Percentiles rank a stretch among this genome's conserved stretches.
These are phyloP conservation scores for Metschnikowia gruessii DNA, from an alignment of 805 yeast genomes.

Conservation along the genomic window DNA sequence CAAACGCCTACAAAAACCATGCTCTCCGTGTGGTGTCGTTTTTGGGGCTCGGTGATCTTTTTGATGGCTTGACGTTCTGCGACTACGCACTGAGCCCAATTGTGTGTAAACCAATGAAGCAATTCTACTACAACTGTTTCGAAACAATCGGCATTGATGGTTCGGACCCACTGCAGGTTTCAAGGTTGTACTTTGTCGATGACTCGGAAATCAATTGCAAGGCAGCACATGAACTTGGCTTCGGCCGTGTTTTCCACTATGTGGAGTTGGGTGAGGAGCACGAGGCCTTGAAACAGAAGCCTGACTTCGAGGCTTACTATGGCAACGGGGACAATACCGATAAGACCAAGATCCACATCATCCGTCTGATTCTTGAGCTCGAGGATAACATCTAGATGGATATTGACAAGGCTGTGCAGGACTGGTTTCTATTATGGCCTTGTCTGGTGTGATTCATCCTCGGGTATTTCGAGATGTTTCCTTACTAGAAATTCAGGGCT, in stretches of 20 bases:
- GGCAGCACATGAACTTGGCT: conserved; percentile 70
- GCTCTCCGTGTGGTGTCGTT: conserved; percentile 76
- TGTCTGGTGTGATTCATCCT: too few species aligned
- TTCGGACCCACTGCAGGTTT: conserved; percentile 30
- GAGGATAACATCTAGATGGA: conserved; percentile 17
- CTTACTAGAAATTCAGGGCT: too few species aligned
- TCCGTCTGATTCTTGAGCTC: conserved; percentile 59
- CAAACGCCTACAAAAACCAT: conserved; percentile 92
- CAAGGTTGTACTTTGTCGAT: conserved; percentile 71
- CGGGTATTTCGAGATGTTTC: too few species aligned
- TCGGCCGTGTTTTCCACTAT: conserved; percentile 68
- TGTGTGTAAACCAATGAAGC: conserved; percentile 85
- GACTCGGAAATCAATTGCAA: conserved; percentile 78
- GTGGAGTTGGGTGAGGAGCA: conserved; percentile 66
- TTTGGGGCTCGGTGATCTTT: conserved; percentile 85
- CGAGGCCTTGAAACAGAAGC: conserved; percentile 27
- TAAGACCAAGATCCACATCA: conserved; percentile 40
- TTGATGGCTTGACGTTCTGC: conserved; percentile 92
- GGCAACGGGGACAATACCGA: conserved; percentile 33
- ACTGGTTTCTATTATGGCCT: too few species aligned
- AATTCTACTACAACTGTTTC: conserved; percentile 64
- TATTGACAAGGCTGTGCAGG: not conserved
- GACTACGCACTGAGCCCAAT: conserved; percentile 72
- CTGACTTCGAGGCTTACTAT: conserved; percentile 35
- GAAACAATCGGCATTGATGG: conserved; percentile 54